These are phyloP conservation scores for Stygiomarasmius scandens DNA, from an alignment of 1,284 basidiomycete genomes.

Conservation along the genomic window DNA sequence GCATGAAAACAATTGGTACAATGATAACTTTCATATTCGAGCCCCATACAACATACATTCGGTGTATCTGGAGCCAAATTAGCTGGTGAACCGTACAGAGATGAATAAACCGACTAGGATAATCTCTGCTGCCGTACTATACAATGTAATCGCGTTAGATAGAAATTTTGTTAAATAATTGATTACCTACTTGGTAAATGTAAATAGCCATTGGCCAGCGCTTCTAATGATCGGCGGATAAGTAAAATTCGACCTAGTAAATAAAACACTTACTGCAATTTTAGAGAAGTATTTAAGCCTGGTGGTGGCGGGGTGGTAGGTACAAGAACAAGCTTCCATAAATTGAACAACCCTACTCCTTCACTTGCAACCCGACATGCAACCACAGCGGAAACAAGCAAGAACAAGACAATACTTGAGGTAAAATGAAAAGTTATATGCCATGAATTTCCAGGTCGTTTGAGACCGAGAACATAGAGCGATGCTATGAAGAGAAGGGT, in stretches of 20 bases:
- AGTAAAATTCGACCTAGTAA: not conserved
- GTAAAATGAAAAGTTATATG: not conserved
- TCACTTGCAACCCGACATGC: not conserved
- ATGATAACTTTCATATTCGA: not conserved
- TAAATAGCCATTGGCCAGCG: not conserved
- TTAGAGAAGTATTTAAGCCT: not conserved
- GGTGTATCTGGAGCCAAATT: constrained; percentile 2
- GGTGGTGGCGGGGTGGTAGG: not conserved
- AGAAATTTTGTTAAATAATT: not conserved
- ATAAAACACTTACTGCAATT: not conserved
- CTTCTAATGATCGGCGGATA: not conserved
- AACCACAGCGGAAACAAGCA: not conserved
- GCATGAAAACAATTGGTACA: not conserved
- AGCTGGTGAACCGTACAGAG: not conserved
- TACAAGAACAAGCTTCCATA: not conserved
- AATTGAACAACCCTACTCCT: not conserved
- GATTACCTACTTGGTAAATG: not conserved
- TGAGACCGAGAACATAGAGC: not conserved
- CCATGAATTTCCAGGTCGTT: not conserved
- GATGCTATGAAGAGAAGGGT: not conserved
- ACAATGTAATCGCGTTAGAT: not conserved
- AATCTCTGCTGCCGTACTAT: not conserved
- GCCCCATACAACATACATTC: constrained; percentile 7
- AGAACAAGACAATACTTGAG: not conserved
- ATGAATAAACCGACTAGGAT: not conserved